Evolutionary conservation across 192 early-diverging fungal genomes (phyloP), one percentile per base, ranked within the genome.

Genomic region (Geranomyces michiganensis): DNA sequence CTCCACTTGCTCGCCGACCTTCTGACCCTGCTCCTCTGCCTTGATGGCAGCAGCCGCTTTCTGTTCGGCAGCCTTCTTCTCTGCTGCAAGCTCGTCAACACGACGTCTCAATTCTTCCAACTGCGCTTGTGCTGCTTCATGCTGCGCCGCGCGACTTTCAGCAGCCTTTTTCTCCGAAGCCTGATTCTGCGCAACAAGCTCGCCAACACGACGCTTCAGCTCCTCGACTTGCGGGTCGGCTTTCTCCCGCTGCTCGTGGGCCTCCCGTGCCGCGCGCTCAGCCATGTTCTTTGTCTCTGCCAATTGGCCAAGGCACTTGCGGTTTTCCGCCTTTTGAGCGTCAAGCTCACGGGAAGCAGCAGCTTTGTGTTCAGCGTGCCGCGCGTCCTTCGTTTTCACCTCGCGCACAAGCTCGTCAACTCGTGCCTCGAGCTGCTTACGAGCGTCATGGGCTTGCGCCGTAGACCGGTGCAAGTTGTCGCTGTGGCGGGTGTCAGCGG

Each of bases 231-330:
- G 64, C 24, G 41, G 32, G 26, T 22, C 22, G 8, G 47, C 43
- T 8, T 41, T 29, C 47, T 65, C 64, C 13, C 64, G 64, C 45
- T 65, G 32, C 8, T 45, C 45, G 44, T 29, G 17, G 8, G 43
- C 32, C 10, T 41, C 36, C 36, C 10, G 36, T 41, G 10, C 36
- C 10, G 36, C 36, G 36, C 36, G 36, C 36, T 41, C 36, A 41
- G 36, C 36, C 36, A 41, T 41, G 36, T 41, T 41, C 10, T 41
- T 41, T 7, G 36, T 41, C 36, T 41, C 36, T 41, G 36, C 36
- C 10, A 41, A 41, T 10, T 41, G 36, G 36, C 10, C 10, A 10
- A 41, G 36, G 10, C 3, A 10, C 36, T 41, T 41, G 36, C 36
- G 36, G 36, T 41, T 41, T 10, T 41, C 36, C 10, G 36, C 10